Percentiles rank a stretch among this genome's conserved stretches.
phyloP scores from a whole-genome alignment of 2,329 filamentous ascomycete species.

The Microthyrium microscopicum region DNA sequence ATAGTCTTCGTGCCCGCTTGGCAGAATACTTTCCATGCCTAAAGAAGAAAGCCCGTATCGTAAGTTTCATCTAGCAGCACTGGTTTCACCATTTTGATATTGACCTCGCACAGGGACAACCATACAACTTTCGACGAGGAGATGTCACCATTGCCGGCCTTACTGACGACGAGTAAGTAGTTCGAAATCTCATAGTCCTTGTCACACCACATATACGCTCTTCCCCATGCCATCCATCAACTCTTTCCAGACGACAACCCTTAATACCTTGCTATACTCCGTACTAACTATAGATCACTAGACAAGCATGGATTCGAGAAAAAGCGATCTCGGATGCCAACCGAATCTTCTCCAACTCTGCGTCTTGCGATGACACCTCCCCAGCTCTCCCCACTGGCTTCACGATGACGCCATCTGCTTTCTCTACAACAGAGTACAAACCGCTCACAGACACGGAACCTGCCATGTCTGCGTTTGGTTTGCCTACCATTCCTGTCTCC shows the following conservation, averaged over 20 bases:
- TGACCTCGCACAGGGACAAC: slow-evolving; percentile 6
- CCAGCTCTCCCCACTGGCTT: too few relatives aligned
- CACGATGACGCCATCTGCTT: too few relatives aligned
- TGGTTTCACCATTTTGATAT: background rate
- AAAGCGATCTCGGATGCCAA: slow-evolving; percentile 2
- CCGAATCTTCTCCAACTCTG: background rate
- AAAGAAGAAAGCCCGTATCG: background rate
- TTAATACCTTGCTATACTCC: background rate
- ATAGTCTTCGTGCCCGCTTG: background rate
- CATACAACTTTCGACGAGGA: slow-evolving; percentile 9
- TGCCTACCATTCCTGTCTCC: too few relatives aligned
- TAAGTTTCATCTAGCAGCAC: background rate
- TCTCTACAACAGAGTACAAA: too few relatives aligned
- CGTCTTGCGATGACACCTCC: too few relatives aligned
- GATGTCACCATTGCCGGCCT: slow-evolving; percentile 35
- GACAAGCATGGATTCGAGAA: slow-evolving; percentile 5
- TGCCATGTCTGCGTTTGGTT: too few relatives aligned
- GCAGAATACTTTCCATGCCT: slow-evolving; percentile 3
- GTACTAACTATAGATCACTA: background rate
- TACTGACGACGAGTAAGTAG: slow-evolving; percentile 41
- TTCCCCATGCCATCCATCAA: background rate
- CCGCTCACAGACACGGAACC: too few relatives aligned
- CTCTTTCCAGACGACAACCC: background rate
- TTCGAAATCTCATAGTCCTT: background rate
- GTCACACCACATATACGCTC: background rate